Base-by-base conservation (phyloP, 1,139 yeast genomes). In the Protomyces lactucae-debilis region DNA sequence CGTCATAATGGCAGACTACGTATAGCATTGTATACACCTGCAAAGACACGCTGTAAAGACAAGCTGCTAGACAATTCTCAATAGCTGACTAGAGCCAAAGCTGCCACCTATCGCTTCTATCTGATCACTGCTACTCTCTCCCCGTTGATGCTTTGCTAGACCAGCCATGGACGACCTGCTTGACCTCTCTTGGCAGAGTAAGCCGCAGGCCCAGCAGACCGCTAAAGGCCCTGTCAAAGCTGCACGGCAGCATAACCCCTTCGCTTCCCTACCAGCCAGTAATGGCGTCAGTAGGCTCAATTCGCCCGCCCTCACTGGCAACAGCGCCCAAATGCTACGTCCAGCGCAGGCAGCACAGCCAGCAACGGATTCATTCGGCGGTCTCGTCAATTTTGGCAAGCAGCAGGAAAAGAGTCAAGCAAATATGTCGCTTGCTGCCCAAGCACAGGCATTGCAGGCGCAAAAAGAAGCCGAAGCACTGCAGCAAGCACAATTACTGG, bases 331-430 rank as follows among this genome's bases (percentile, higher is more conserved):
- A 4, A 28, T 5, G 32, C 8, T 6, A 5, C 32, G 32, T 28
- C 23, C 23, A 21, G n/a, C 40, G 4, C 25, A 39, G 8, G 16
- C 16, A 18, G 32, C 23, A 9, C 40, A 55, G 9, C 36, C 32
- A 16, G 43, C 52, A 0, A 45, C 45, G 23, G 56, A 52, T 14
- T 52, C 57, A 12, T 59, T 59, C 14, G 63, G 63, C 5, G 63
- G 48, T 2, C 63, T 59, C 14, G 63, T 59, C 32, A 32, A 32
- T 16, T 59, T 59, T 37, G 57, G 57, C 12, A 23, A 51, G 16
- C 51, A 57, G 28, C 12, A 18, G 25, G 43, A 36, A 18, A 48
- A 21, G 16, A 43, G 28, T 16, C 52, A 40, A 32, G 63, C 63
- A 10, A 57, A 55, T 52, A 14, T 21, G 53, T 57, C 43, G 25